phyloP scores from a whole-genome alignment of 495 filamentous ascomycete species.

The Umbilicaria muhlenbergii region DNA sequence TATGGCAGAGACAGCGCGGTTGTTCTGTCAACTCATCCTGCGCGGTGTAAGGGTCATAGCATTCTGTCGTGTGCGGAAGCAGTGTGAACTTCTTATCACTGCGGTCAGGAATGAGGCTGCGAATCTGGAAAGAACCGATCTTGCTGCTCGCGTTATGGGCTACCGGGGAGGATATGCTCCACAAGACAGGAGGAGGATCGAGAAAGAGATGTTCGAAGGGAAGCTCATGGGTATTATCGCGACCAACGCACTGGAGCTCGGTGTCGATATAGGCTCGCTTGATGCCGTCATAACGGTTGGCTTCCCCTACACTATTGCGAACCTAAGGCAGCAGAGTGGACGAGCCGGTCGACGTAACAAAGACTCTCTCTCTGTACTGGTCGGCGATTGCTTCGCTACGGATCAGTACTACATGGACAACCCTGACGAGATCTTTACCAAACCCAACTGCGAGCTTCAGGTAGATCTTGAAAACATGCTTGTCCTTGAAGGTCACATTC shows the following conservation, averaged over 20 bases:
- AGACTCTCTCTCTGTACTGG: conserved; percentile 78
- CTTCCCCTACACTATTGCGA: conserved; percentile 90
- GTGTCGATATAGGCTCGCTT: conserved; percentile 88
- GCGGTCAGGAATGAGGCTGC: conserved; percentile 67
- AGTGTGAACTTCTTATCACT: conserved; percentile 72
- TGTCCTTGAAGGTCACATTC: conserved; percentile 82
- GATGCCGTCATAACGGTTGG: conserved; percentile 90
- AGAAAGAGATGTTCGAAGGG: conserved; percentile 94
- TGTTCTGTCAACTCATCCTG: conserved; percentile 83
- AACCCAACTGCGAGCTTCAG: conserved; percentile 75
- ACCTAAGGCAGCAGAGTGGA: conserved; percentile 87
- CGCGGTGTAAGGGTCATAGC: conserved; percentile 87
- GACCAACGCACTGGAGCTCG: conserved; percentile 83
- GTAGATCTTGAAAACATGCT: conserved; percentile 85
- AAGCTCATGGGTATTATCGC: conserved; percentile 87
- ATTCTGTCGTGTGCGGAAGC: conserved; percentile 74
- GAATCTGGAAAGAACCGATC: conserved; percentile 53
- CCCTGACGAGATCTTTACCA: conserved; percentile 89
- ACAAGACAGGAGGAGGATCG: conserved; percentile 80
- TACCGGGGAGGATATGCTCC: conserved; percentile 94
- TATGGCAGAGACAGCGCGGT: conserved; percentile 65
- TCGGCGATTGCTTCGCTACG: conserved; percentile 84
- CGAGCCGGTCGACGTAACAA: conserved; percentile 86
- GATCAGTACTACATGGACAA: conserved; percentile 97
- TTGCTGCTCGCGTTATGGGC: conserved; percentile 72